Percentiles rank a stretch among this genome's conserved stretches.
Conservation (phyloP, 257 asterid genomes). For the Solanum chilense region DNA sequence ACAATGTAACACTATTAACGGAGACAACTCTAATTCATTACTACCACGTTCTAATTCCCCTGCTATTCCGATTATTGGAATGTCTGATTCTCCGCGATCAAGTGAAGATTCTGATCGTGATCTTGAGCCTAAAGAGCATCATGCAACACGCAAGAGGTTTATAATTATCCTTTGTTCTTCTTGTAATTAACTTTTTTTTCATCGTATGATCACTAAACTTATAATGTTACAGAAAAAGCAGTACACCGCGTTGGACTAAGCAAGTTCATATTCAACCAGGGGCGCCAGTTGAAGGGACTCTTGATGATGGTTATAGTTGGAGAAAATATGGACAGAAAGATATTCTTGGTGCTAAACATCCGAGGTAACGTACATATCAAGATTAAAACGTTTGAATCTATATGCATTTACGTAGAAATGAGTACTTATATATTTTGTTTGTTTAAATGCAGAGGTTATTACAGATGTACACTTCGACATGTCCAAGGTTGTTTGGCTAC, state of each 20-base stretch:
- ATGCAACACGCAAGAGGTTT: constrained; percentile 50
- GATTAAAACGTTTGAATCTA: background rate
- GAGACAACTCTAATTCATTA: background rate
- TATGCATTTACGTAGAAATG: background rate
- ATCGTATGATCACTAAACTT: background rate
- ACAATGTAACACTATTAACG: background rate
- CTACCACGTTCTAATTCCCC: background rate
- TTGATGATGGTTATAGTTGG: constrained; percentile 71
- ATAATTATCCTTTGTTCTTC: background rate
- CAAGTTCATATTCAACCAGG: constrained; percentile 36
- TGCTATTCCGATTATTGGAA: background rate
- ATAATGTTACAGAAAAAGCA: constrained; percentile 20
- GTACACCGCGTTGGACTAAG: constrained; percentile 34
- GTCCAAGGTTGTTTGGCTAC: constrained; percentile 38
- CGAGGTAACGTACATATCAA: constrained; percentile 31
- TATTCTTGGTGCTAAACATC: constrained; percentile 75
- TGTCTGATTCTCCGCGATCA: constrained; percentile 32
- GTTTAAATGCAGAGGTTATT: constrained; percentile 29
- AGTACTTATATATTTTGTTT: background rate
- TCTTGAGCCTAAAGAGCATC: constrained; percentile 19
- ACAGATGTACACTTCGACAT: constrained; percentile 30
- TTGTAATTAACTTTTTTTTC: too few species aligned
- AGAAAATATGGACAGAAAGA: constrained; percentile 89
- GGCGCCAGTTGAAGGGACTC: constrained; percentile 43
- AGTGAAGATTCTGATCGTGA: constrained; percentile 59